These are phyloP conservation scores for Digitaria exilis DNA, from an alignment of 202 grass and related monocot genomes.

Conservation along the genomic window DNA sequence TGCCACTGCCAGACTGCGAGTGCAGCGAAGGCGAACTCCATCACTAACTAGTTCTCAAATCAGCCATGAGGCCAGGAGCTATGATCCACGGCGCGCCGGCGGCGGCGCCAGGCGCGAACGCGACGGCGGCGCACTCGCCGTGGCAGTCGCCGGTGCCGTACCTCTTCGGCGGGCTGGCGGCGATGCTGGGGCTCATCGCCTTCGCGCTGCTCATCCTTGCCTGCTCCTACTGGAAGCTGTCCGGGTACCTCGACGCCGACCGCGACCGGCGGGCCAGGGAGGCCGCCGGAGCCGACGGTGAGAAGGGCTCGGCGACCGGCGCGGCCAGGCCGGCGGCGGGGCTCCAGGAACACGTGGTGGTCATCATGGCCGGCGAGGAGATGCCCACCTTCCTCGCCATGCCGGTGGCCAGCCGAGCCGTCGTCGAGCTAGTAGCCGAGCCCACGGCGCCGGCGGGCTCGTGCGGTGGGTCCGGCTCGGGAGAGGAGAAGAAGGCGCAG, in stretches of 20 bases:
- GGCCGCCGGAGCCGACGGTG: slow-evolving; percentile 3
- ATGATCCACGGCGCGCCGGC: slow-evolving; percentile 34
- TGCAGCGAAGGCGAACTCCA: no score
- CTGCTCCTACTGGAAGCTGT: slow-evolving; percentile 94
- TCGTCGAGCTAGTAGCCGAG: background rate
- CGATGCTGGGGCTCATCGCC: slow-evolving; percentile 88
- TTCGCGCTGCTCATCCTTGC: slow-evolving; percentile 92
- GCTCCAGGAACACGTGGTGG: slow-evolving; percentile 59
- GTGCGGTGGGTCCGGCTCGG: background rate
- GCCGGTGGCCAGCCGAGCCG: slow-evolving; percentile 50
- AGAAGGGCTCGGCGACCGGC: slow-evolving; percentile 48
- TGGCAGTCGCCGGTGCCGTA: slow-evolving; percentile 97
- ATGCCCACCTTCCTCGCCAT: slow-evolving; percentile 68
- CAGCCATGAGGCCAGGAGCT: slow-evolving; percentile 64
- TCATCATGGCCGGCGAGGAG: slow-evolving; percentile 91
- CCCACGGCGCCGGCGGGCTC: background rate
- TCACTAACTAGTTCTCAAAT: background rate
- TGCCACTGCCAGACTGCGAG: no score
- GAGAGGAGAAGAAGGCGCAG: slow-evolving; percentile 1
- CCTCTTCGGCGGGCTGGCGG: slow-evolving; percentile 85
- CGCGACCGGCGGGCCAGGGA: slow-evolving; percentile 18
- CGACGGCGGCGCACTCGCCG: slow-evolving; percentile 50
- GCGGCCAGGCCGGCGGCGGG: slow-evolving; percentile 31
- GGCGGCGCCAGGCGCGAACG: slow-evolving; percentile 41
- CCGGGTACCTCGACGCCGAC: slow-evolving; percentile 55